Base-by-base conservation (phyloP, 2,329 filamentous ascomycete genomes). In the Hypoxylon sp. region DNA sequence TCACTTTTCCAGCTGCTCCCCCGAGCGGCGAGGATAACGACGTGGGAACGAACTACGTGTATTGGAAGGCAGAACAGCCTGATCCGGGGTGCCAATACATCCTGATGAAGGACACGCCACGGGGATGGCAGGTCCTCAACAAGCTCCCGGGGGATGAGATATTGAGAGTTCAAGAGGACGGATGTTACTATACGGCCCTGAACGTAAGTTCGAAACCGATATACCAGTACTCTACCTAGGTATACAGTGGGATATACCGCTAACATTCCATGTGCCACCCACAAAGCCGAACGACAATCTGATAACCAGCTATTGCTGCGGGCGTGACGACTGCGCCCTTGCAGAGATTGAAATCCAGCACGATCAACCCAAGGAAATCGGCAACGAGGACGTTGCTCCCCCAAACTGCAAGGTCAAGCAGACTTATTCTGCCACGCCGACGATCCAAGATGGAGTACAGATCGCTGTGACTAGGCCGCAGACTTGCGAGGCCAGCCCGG, bases 301-400 rank as follows among this genome's bases (percentile, higher is more conserved):
- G 20, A 59, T 59, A 8, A 53, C 56, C 2, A 59, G 52, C 11
- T 59, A 31, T 26, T 59, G 56, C 34, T 59, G 56, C 12, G 56
- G 56, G 4, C 16, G 17, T 3, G 56, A 44, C 23, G 56, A 59
- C 23, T 59, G 56, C 20, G 32, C 41, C 9, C 8, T 38, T 6
- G 48, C 49, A 6, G 49, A 56, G 16, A 36, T 59, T 15, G 56
- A 59, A 17, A 27, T 47, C 3, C 13, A 56, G 26, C 23, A 30
- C 2, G 3, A 5, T 5, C 8, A 8, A 4, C 19, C 43, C 2
- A n/a, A 30, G 20, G 26, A 51, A 1, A 30, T 3, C 4, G 3
- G 9, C 1, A 23, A 8, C n/a, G n/a, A n/a, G n/a, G 44, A n/a
- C 3, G 36, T 23, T 0, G n/a, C 36, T 2, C 56, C 52, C 3